phyloP scores from a whole-genome alignment of 1,284 basidiomycete species.

The Ustilago esculenta region DNA sequence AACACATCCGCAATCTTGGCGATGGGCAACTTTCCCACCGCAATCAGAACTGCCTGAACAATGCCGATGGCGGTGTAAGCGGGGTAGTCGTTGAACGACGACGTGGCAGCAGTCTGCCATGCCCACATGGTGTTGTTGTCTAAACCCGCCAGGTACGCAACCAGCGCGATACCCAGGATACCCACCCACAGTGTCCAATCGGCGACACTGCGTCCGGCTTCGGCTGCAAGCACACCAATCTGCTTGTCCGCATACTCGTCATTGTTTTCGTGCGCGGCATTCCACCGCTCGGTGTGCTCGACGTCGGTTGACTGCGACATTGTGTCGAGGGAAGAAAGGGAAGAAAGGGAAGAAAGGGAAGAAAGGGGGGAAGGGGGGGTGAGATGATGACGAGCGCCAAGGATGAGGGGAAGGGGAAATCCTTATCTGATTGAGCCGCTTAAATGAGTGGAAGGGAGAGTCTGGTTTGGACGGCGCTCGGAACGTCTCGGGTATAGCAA shows the following conservation, averaged over 20 bases:
- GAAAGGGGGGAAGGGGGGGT: not conserved
- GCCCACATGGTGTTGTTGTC: constrained; percentile 61
- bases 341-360: not conserved
- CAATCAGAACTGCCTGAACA: constrained; percentile 62
- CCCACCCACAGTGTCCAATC: constrained; percentile 56
- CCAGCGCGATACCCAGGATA: constrained; percentile 54
- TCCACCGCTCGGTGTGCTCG: constrained; percentile 21
- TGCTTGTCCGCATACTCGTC: constrained; percentile 38
- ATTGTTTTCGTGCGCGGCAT: constrained; percentile 15
- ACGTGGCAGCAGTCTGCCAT: constrained; percentile 42
- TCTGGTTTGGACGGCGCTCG: too few species aligned
- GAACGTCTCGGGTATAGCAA: too few species aligned
- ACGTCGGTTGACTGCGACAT: constrained; percentile 35
- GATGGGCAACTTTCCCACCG: constrained; percentile 64
- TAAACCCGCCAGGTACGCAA: constrained; percentile 54
- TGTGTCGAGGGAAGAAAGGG: not conserved
- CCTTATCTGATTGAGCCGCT: constrained; percentile 27
- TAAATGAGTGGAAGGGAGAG: constrained; percentile 5
- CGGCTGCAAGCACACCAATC: constrained; percentile 53
- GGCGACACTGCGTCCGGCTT: constrained; percentile 50
- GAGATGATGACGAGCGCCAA: not conserved
- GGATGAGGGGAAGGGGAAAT: not conserved
- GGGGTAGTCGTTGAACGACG: constrained; percentile 25
- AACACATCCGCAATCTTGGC: constrained; percentile 66
- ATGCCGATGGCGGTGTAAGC: constrained; percentile 50